Evolutionary conservation across 1,284 basidiomycete species (phyloP).

Genomic region (Puccinia brachypodii): DNA sequence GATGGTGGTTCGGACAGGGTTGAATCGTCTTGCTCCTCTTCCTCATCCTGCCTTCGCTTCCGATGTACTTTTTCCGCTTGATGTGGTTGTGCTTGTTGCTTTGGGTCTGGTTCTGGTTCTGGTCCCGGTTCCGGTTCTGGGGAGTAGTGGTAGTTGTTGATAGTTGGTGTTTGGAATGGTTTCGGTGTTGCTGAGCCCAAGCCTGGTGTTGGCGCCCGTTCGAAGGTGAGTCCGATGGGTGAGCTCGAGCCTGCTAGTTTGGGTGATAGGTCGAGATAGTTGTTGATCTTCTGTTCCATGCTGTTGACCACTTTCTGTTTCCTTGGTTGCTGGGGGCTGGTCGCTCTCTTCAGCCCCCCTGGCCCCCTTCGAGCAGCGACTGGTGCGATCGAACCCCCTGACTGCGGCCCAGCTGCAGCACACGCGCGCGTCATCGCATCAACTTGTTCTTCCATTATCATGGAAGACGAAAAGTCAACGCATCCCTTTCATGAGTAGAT

Average conservation of each 20-base stretch:
- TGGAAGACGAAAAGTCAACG: too few species aligned
- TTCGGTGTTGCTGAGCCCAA: neutral
- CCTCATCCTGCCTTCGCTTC: neutral
- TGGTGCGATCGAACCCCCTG: too few species aligned
- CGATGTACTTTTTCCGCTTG: neutral
- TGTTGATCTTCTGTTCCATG: too few species aligned
- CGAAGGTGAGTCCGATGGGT: neutral
- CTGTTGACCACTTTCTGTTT: too few species aligned
- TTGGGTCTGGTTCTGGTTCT: neutral
- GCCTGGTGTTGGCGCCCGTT: conserved; percentile 27
- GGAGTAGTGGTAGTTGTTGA: neutral
- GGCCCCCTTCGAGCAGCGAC: too few species aligned
- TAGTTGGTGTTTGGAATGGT: conserved; percentile 3
- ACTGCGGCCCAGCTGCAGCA: too few species aligned
- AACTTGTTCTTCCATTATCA: too few species aligned
- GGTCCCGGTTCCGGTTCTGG: neutral
- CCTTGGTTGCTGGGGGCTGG: too few species aligned
- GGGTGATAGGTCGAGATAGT: conserved; percentile 23
- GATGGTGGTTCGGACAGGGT: neutral
- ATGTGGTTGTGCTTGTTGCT: neutral
- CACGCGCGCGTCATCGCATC: too few species aligned
- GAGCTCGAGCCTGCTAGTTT: neutral
- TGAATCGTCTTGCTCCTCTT: neutral
- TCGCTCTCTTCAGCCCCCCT: too few species aligned
- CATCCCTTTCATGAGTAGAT: too few species aligned